phyloP scores from a whole-genome alignment of 176 grass and related monocot species.

The Oryza nivara region DNA sequence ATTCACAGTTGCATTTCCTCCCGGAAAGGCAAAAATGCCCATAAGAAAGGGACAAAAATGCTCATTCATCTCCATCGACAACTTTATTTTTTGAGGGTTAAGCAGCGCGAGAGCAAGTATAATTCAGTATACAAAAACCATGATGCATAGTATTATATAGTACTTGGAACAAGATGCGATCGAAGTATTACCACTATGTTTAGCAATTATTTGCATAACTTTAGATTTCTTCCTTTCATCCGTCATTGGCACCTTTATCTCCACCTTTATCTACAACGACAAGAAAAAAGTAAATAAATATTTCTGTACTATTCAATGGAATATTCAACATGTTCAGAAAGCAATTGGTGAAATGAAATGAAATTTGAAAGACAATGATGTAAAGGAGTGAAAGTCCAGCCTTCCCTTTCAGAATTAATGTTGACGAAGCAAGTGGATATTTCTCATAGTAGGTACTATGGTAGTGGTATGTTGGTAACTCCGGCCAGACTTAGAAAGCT shows the following conservation, averaged over 20 bases:
- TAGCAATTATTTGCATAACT: constrained; percentile 15
- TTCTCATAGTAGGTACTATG: not conserved
- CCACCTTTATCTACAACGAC: not conserved
- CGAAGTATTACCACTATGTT: not conserved
- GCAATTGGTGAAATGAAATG: too few species aligned
- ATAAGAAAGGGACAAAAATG: not conserved
- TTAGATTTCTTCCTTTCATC: not conserved
- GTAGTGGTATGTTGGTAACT: not conserved
- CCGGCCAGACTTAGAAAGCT: not conserved
- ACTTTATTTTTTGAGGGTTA: not conserved
- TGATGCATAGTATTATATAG: not conserved
- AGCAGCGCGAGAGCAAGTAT: not conserved
- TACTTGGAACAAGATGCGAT: not conserved
- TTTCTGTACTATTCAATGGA: not conserved
- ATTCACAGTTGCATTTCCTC: not conserved
- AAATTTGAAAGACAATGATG: too few species aligned
- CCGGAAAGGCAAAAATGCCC: not conserved
- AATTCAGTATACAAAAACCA: not conserved
- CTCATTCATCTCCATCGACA: not conserved
- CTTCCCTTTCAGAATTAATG: not conserved
- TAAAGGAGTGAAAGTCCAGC: not conserved
- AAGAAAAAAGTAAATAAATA: not conserved
- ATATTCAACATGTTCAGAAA: not conserved
- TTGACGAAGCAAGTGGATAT: not conserved
- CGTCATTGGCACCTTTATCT: not conserved